A percentile compares a stretch with the other conserved stretches of the same genome.
Evolutionary conservation across 1,139 yeast genomes (phyloP).

Genomic region (Suhomyces panamericanus): DNA sequence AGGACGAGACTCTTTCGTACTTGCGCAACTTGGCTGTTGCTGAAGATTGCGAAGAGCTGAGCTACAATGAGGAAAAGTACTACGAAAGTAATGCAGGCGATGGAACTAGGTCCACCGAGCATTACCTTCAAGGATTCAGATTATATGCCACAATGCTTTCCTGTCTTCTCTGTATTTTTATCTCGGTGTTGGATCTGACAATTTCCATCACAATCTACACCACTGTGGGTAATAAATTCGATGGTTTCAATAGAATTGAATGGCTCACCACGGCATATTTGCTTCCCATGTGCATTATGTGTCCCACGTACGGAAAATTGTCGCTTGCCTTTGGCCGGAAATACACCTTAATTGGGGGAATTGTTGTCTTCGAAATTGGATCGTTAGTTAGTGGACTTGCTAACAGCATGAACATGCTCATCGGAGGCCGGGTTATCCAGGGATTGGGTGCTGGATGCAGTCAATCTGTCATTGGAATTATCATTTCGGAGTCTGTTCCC

Average conservation of each 20-base stretch:
- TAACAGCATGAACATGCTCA: constrained; percentile 23
- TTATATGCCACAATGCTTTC: constrained; percentile 17
- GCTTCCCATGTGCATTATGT: constrained; percentile 25
- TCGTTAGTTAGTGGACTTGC: constrained; percentile 23
- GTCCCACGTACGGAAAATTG: constrained; percentile 25
- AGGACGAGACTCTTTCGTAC: too few species aligned
- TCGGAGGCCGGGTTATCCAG: constrained; percentile 25
- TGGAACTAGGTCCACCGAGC: constrained; percentile 22
- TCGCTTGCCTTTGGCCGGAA: constrained; percentile 26
- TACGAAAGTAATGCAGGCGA: constrained; percentile 28
- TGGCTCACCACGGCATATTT: constrained; percentile 26
- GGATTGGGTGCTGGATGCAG: constrained; percentile 27
- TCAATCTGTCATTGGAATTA: constrained; percentile 21
- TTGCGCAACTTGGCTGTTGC: too few species aligned
- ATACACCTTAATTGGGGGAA: constrained; percentile 18
- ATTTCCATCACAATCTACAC: constrained; percentile 25
- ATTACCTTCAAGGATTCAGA: constrained; percentile 19
- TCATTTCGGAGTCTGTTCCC: constrained; percentile 25
- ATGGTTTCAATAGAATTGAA: constrained; percentile 21
- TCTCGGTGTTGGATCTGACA: constrained; percentile 27
- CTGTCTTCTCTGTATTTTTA: constrained; percentile 21
- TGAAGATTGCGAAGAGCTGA: neutral
- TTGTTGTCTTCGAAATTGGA: constrained; percentile 24
- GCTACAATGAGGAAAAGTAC: constrained; percentile 5
- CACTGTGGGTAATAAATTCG: constrained; percentile 21